Evolutionary conservation across 345 rosid species (phyloP), one percentile per base, ranked within the genome.

Genomic region (Linum usitatissimum): DNA sequence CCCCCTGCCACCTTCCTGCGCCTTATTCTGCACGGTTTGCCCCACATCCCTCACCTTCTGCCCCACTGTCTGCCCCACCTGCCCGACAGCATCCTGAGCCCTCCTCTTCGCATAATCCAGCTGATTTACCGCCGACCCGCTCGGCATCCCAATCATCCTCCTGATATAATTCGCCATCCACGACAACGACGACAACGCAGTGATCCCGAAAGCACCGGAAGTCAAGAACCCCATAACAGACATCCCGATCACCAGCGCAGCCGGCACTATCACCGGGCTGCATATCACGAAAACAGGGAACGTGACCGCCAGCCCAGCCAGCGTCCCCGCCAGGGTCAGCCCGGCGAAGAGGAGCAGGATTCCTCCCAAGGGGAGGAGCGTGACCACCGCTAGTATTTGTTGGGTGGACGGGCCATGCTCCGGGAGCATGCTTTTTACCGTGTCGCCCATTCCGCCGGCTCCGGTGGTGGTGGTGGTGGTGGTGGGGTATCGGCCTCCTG

Each of bases 261-360:
- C 62, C n/a, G 62, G 62, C 2, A 59, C 62, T 18, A 59, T 17
- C 10, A 59, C 45, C 42, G 62, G 62, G 42, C 62, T 59, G 48
- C 40, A 59, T 2, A 59, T 30, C 45, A 59, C 45, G 12, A 59
- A 59, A 6, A 59, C 40, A 9, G 62, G 62, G 4, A 45, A 31
- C 8, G 62, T 18, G 6, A 59, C 62, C 9, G 62, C 48, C 9
- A 59, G 62, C 6, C 62, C 62, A 9, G 17, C 30, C 15, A 59
- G 19, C 6, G 62, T 59, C 3, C 19, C 62, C 8, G 17, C 40
- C 3, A 59, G 30, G 3, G 45, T 31, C 20, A 59, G 3, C 6
- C 62, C 40, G 8, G 62, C 48, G n/a, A 59, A 20, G 18, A 36
- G 19, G 3, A 59, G 62, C 6, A 59, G 62, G 45, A 36, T 12